Base-by-base conservation (phyloP, 352 stramenopile species). In the Phytopythium montanum region DNA sequence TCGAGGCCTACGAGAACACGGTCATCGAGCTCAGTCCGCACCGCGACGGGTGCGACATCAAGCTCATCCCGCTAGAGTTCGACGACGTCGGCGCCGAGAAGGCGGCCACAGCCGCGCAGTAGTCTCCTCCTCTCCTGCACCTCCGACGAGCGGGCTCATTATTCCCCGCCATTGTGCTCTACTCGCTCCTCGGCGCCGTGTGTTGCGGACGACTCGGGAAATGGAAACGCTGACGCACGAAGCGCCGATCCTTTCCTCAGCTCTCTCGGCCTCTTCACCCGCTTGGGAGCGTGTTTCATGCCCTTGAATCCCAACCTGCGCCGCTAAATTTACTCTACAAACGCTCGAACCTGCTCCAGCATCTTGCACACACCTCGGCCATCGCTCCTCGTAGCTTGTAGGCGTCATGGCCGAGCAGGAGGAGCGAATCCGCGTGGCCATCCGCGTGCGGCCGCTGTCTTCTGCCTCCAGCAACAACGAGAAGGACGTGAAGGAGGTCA, bases 1-100 rank as follows among this genome's bases (percentile, higher is more conserved):
- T 92, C 45, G 69, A 91, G 55, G 81, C 79, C 18, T 82, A 88
- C 57, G 60, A 79, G 54, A 75, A 86, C 68, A 90, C 77, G 2
- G 75, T 94, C 10, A 87, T 92, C 34, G 80, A 94, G 62, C 68
- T 94, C 31, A 91, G 69, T 28, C 85, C 85, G n/a, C 82, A 94
- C 62, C 85, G 82, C 55, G 85, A 90, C 59, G 85, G 85, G 44
- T 94, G 85, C 58, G 82, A 92, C 61, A 92, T 92, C 62, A 88
- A 94, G 70, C 70, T 82, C 59, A 83, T 92, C 59, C 76, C 83
- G 25, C 76, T 94, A 33, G 77, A 94, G 38, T 78, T 87, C 45
- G 64, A 79, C 38, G 69, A 63, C 14, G 50, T 69, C 36, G 36
- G n/a, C 33, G 31, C 0, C 16, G 2, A 6, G 16, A 18, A n/a